phyloP scores from a whole-genome alignment of 805 yeast genomes.

The Saturnispora ahearnii region DNA sequence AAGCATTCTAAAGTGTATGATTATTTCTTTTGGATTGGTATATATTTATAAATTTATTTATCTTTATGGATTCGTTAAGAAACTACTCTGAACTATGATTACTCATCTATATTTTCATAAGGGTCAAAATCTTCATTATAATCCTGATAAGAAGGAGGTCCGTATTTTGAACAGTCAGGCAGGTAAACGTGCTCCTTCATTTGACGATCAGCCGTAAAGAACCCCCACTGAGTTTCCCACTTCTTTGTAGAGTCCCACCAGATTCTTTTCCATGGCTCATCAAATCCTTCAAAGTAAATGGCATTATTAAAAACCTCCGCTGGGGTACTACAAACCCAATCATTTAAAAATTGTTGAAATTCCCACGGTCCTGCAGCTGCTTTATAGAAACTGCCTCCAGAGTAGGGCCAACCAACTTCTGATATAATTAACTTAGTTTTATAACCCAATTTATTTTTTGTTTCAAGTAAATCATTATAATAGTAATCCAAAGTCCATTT shows the following conservation, averaged over 20 bases:
- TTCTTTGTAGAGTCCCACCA: conserved; percentile 38
- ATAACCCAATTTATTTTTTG: conserved; percentile 20
- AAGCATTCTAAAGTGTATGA: too few species aligned
- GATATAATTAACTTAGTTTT: conserved; percentile 35
- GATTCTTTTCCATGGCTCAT: conserved; percentile 59
- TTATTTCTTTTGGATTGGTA: too few species aligned
- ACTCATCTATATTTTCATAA: too few species aligned
- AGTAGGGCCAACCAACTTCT: conserved; percentile 68
- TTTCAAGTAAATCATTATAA: conserved; percentile 35
- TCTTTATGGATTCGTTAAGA: too few species aligned
- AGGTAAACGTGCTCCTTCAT: conserved; percentile 27
- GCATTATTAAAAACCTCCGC: conserved; percentile 32
- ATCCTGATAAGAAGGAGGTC: too few species aligned
- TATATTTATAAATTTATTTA: too few species aligned
- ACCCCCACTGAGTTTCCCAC: conserved; percentile 72
- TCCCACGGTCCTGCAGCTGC: conserved; percentile 40
- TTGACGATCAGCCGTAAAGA: conserved; percentile 41
- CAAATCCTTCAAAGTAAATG: conserved; percentile 63
- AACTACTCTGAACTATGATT: too few species aligned
- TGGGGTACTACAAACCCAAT: conserved; percentile 42
- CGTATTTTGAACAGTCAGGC: too few species aligned
- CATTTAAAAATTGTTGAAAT: conserved; percentile 39
- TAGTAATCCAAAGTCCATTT: conserved; percentile 46
- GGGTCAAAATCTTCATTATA: too few species aligned
- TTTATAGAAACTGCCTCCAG: conserved; percentile 41